Conservation (phyloP, 495 filamentous ascomycete genomes). For the Annulohypoxylon stygium region DNA sequence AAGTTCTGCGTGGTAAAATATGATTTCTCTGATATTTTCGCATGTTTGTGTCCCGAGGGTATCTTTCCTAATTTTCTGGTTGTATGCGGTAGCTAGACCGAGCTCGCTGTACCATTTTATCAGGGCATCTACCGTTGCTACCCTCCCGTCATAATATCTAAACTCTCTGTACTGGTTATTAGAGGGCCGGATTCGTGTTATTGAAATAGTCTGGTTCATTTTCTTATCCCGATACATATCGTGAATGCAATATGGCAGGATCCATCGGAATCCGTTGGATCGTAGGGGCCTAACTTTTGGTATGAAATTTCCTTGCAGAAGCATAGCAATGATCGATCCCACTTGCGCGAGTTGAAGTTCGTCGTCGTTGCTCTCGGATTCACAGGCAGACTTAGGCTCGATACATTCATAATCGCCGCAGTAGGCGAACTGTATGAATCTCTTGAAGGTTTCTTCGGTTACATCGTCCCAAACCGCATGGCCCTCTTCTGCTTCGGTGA, state of each 20-base stretch:
- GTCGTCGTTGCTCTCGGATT: not conserved
- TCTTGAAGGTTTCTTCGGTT: constrained; percentile 62
- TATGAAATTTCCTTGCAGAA: not conserved
- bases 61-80: not conserved
- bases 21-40: not conserved
- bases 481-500: constrained; percentile 60
- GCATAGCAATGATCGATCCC: no score
- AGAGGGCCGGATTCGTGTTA: no score
- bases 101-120: not conserved
- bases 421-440: constrained; percentile 65
- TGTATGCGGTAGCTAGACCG: not conserved
- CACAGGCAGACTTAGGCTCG: not conserved
- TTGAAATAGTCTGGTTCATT: not conserved
- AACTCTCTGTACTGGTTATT: not conserved
- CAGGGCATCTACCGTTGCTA: not conserved
- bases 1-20: not conserved
- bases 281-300: not conserved
- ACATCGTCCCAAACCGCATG: constrained; percentile 61
- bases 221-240: not conserved
- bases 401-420: constrained; percentile 58
- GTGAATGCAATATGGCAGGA: not conserved
- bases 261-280: not conserved
- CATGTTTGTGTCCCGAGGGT: not conserved
- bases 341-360: no score
- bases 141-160: not conserved